These are phyloP conservation scores for Crepidotus variabilis DNA, from an alignment of 768 basidiomycete genomes.

Conservation along the genomic window DNA sequence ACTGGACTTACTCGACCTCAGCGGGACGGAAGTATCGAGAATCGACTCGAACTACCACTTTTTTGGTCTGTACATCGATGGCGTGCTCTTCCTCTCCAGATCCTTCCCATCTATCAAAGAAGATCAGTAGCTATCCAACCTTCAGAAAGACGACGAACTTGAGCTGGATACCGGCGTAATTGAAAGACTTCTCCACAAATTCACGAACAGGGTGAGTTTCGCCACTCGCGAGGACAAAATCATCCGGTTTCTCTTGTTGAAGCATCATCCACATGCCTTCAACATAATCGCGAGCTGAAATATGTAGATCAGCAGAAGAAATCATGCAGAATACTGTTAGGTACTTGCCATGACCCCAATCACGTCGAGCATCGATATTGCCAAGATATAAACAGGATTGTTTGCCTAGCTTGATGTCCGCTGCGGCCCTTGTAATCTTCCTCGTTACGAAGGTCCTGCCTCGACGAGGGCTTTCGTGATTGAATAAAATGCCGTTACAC, in stretches of 20 bases:
- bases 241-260: constrained; percentile 77
- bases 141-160: constrained; percentile 34
- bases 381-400: constrained; percentile 90
- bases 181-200: constrained; percentile 87
- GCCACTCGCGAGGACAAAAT: constrained; percentile 94
- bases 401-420: constrained; percentile 88
- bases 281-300: constrained; percentile 79
- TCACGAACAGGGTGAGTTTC: constrained; percentile 95
- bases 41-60: constrained; percentile 81
- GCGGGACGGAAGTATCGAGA: constrained; percentile 90
- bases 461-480: constrained; percentile 94
- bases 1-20: constrained; percentile 79
- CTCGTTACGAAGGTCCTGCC: constrained; percentile 37
- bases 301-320: constrained; percentile 2
- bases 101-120: constrained; percentile 65
- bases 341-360: constrained; percentile 91
- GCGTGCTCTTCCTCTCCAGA: constrained; percentile 75
- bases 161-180: constrained; percentile 60
- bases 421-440: constrained; percentile 7
- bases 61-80: constrained; percentile 63
- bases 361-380: constrained; percentile 91
- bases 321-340: background rate
- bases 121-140: background rate
- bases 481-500: constrained; percentile 96
- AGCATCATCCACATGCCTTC: constrained; percentile 99